Evolutionary conservation across 2,329 filamentous ascomycete genomes (phyloP), one percentile per base, ranked within the genome.

Genomic region (Fusarium kyushuense): DNA sequence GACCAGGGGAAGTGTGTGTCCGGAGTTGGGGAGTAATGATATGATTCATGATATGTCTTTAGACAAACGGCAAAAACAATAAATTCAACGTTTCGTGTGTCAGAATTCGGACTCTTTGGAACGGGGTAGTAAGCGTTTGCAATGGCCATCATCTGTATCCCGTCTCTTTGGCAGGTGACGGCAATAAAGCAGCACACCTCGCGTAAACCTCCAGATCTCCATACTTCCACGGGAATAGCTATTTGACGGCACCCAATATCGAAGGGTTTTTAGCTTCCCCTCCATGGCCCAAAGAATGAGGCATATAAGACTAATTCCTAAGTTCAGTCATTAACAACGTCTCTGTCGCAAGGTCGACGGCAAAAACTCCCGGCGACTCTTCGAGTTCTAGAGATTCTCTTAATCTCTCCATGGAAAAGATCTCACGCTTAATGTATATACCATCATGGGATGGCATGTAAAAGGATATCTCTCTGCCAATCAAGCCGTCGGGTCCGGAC

Each of bases 21-120:
- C 23, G 38, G 30, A 42, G 59, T 64, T 32, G 21, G 23, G 35
- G 25, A n/a, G 10, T 64, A 64, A 64, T 47, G 59, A 64, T 64
- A 64, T 47, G 59, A 64, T 64, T 64, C 58, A 64, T 52, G 45
- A 64, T 25, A 52, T 19, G 17, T 63, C 47, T 47, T 46, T 54
- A 48, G 49, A 63, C 43, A 45, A 25, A 57, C 27, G 27, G 21
- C 13, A 36, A 35, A 36, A 19, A 36, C n/a, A 41, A 41, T 29
- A 49, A 51, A 57, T 25, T 35, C 13, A 21, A 42, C 51, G 51
- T 57, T 63, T 57, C 42, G 46, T 49, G 23, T 19, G 27, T 38
- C 47, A 38, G n/a, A 49, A 9, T 9, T 12, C 19, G 9, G 11
- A 17, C 45, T 32, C 0, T 3, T n/a, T 13, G 11, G 5, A 23